These are phyloP conservation scores for Fusarium cicatricum DNA, from an alignment of 2,329 filamentous ascomycete species.

Conservation along the genomic window DNA sequence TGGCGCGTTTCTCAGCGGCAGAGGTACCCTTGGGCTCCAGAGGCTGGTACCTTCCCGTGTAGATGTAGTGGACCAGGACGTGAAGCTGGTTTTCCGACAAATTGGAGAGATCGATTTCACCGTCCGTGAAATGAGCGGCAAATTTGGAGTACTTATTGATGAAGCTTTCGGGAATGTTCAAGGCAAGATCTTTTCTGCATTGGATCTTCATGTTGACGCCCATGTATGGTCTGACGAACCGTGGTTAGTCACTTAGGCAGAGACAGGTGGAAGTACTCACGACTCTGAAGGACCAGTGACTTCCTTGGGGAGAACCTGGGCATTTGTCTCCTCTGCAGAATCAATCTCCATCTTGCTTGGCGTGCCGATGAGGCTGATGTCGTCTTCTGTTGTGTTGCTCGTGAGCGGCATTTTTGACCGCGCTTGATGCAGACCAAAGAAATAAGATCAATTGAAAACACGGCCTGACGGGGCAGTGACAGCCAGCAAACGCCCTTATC, in stretches of 20 bases:
- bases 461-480: too few relatives aligned
- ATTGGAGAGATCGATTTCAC: not conserved
- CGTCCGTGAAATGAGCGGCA: not conserved
- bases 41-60: not conserved
- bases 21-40: not conserved
- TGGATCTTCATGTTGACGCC: not conserved
- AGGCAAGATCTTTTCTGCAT: not conserved
- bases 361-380: too few relatives aligned
- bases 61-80: slow-evolving; percentile 1
- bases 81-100: not conserved
- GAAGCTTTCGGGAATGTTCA: not conserved
- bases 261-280: too few relatives aligned
- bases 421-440: too few relatives aligned
- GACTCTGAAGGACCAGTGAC: too few relatives aligned
- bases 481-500: too few relatives aligned
- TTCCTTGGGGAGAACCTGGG: too few relatives aligned
- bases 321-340: too few relatives aligned
- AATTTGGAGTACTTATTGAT: not conserved
- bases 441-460: too few relatives aligned
- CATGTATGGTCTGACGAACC: not conserved
- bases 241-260: not conserved
- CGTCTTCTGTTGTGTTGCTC: too few relatives aligned
- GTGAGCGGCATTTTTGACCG: too few relatives aligned
- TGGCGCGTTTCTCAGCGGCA: not conserved
- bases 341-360: too few relatives aligned